phyloP scores from a whole-genome alignment of 1,284 basidiomycete genomes.

The Ganoderma multipileum region DNA sequence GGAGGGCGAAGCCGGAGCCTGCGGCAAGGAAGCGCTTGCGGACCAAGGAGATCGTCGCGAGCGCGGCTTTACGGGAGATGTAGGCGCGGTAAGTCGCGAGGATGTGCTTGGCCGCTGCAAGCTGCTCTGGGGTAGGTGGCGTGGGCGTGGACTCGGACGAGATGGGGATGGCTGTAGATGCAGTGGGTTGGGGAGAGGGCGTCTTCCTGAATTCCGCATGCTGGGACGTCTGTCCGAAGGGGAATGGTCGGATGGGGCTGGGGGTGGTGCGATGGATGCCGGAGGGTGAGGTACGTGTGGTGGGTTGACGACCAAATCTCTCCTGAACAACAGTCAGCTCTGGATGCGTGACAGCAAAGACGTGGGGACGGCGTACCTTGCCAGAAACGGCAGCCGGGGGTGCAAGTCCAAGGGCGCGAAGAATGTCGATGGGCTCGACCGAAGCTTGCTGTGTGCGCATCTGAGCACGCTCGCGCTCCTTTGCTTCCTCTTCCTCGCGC shows the following conservation, averaged over 20 bases:
- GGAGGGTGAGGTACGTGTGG: constrained; percentile 12
- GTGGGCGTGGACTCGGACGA: no score
- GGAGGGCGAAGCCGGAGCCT: no score
- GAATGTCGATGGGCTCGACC: constrained; percentile 31
- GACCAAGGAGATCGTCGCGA: no score
- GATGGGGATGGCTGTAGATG: no score
- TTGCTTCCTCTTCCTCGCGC: constrained; percentile 26
- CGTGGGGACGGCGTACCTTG: constrained; percentile 12
- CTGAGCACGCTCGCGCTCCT: constrained; percentile 23
- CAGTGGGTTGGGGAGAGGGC: no score
- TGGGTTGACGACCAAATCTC: constrained; percentile 15
- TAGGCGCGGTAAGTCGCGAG: no score
- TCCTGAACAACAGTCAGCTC: constrained; percentile 14
- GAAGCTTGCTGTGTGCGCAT: constrained; percentile 20
- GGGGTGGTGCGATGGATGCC: constrained; percentile 12
- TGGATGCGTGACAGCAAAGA: no score
- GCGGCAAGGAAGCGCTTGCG: no score
- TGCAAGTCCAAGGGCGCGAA: constrained; percentile 32
- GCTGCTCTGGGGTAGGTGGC: no score
- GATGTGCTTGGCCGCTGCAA: no score
- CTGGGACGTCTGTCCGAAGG: no score
- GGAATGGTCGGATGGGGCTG: constrained; percentile 23
- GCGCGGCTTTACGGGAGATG: no score
- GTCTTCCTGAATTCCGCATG: constrained; percentile 11
- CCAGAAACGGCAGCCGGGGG: constrained; percentile 19